phyloP scores from a whole-genome alignment of 23 red algal species.

The Cyanidioschyzon merolae region DNA sequence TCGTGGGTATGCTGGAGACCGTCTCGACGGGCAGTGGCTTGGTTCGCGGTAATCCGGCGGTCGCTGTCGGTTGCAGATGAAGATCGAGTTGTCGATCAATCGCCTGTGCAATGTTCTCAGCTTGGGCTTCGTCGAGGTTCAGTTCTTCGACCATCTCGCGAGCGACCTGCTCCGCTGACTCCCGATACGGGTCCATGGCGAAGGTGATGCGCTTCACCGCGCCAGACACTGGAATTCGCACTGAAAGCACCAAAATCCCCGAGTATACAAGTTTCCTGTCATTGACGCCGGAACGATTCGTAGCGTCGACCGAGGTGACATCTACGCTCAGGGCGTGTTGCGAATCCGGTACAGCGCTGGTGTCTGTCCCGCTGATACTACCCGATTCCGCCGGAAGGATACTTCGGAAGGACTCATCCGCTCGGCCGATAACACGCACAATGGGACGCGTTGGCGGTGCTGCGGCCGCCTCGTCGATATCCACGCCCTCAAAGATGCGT shows the following conservation, averaged over 20 bases:
- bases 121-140: conserved; percentile 39
- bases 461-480: neutral
- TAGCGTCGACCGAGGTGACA: conserved; percentile 23
- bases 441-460: neutral
- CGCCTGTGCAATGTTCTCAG: conserved; percentile 47
- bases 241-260: conserved; percentile 37
- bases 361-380: neutral
- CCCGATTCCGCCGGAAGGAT: neutral
- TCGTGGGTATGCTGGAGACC: neutral
- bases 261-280: conserved; percentile 29
- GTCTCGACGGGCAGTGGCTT: neutral
- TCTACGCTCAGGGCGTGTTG: conserved; percentile 38
- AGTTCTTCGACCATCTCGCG: conserved; percentile 92
- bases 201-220: conserved; percentile 81
- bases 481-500: neutral
- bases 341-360: conserved; percentile 20
- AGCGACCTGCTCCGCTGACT: conserved; percentile 57
- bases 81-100: conserved; percentile 54
- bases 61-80: neutral
- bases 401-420: neutral
- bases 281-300: conserved; percentile 15
- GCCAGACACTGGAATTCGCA: conserved; percentile 70
- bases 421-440: neutral
- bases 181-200: conserved; percentile 69
- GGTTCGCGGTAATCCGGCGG: neutral